Evolutionary conservation across 805 yeast genomes (phyloP), one percentile per base, ranked within the genome.

Genomic region (Saccharomycopsis fodiens): DNA sequence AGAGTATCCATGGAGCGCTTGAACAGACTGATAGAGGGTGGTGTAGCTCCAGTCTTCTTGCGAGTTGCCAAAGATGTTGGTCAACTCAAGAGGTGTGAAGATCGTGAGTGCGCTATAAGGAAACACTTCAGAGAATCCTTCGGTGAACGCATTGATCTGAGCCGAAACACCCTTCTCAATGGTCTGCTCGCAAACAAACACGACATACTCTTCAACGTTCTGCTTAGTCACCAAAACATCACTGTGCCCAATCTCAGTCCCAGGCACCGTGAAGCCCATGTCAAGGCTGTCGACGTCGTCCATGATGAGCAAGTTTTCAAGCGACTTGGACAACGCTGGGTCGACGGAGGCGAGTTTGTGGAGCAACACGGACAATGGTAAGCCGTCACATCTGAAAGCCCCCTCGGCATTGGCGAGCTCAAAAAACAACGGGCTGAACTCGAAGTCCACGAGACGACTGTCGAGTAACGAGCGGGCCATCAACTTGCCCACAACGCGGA

Each of bases 1-100:
- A 2, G 76, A 73, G 57, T 83, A 91, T 1, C 97, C 98, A 62
- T 91, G 97, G 54, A 89, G 94, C 0, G 97, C 96, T 53, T 76
- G 76, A 13, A 91, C 66, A 0, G 80, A 69, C 1, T 75, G 68
- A 4, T 68, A 54, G 22, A 91, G 63, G 0, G 93, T 78, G 35
- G 70, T 75, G 35, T 61, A 61, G 0, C 83, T 72, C 97, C 97
- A 93, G 57, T 91, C 97, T 58, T 91, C 97, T 38, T 79, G 79
- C 2, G 76, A 75, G 49, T 77, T 78, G 3, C 97, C 97, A 54
- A 85, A 78, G 32, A 91, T 57, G 17, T 72, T 72, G 2, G 73
- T 76, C 23, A 88, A 67, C 57, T 91, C 97, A n/a, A 66, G 69
- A 0, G 95, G 77, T 1, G 86, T 71, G 54, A 93, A 82, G 1